Conservation (phyloP, 1,284 basidiomycete species). For the Cryptococcus deneoformans region DNA sequence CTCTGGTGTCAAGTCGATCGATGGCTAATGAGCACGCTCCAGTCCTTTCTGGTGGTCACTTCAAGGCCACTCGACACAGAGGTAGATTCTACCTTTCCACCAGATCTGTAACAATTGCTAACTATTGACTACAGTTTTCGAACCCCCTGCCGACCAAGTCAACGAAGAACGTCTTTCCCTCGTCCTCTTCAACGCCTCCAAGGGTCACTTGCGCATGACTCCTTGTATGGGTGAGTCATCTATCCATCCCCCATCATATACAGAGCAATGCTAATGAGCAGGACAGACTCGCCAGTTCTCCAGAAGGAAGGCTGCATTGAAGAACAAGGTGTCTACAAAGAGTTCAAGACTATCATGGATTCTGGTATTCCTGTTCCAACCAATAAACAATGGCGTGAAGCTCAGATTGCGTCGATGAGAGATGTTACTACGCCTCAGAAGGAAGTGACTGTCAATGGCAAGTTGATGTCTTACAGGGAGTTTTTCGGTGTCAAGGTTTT, state of each 20-base stretch:
- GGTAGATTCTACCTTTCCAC: no score
- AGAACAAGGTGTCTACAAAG: conserved; percentile 34
- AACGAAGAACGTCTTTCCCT: conserved; percentile 43
- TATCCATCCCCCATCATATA: not conserved
- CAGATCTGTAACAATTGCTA: no score
- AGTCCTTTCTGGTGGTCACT: conserved; percentile 18
- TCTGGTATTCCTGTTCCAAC: conserved; percentile 27
- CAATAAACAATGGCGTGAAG: conserved; percentile 33
- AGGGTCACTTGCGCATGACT: conserved; percentile 36
- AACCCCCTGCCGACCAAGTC: conserved; percentile 44
- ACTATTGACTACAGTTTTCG: conserved; percentile 23
- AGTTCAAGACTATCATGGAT: conserved; percentile 31
- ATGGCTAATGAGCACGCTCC: not conserved
- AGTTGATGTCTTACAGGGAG: conserved; percentile 18
- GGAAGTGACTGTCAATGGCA: conserved; percentile 22
- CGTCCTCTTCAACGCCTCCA: conserved; percentile 49
- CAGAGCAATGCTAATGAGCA: not conserved
- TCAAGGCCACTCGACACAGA: conserved; percentile 43
- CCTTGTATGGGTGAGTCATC: conserved; percentile 10
- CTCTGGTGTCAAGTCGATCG: not conserved
- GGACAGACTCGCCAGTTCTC: conserved; percentile 26
- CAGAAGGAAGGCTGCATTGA: conserved; percentile 35
- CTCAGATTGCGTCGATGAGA: conserved; percentile 23
- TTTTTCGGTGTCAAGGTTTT: conserved; percentile 27
- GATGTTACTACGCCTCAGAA: conserved; percentile 22